phyloP scores from a whole-genome alignment of 2,329 filamentous ascomycete genomes.

The Alternaria longipes region DNA sequence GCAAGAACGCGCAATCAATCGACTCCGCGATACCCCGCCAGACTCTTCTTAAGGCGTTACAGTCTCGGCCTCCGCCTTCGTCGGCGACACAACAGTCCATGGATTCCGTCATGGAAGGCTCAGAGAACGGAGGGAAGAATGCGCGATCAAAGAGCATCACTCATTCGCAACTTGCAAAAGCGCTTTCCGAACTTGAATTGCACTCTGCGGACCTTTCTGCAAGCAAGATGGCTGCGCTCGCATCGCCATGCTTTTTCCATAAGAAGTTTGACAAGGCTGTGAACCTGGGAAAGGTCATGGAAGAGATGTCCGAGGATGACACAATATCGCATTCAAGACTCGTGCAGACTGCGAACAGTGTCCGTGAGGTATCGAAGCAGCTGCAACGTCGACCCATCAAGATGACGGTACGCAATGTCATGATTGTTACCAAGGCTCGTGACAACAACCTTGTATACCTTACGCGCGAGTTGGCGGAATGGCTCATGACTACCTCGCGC shows the following conservation, averaged over 20 bases:
- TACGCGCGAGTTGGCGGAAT: conserved; percentile 85
- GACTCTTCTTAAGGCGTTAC: conserved; percentile 83
- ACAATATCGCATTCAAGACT: conserved; percentile 92
- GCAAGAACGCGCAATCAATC: conserved; percentile 61
- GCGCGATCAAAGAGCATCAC: conserved; percentile 42
- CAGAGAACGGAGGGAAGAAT: conserved; percentile 45
- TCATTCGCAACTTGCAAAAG: conserved; percentile 68
- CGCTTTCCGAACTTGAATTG: conserved; percentile 63
- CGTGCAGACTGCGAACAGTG: conserved; percentile 93
- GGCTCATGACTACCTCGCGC: conserved; percentile 87
- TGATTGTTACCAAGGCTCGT: conserved; percentile 98
- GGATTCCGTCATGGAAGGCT: conserved; percentile 63
- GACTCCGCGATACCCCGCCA: conserved; percentile 75
- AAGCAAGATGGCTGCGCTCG: conserved; percentile 70
- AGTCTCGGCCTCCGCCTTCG: conserved; percentile 65
- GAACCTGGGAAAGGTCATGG: conserved; percentile 91
- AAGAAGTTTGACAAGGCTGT: conserved; percentile 96
- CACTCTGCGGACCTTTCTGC: conserved; percentile 54
- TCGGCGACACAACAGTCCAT: conserved; percentile 67
- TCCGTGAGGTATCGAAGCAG: conserved; percentile 95
- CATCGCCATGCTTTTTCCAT: conserved; percentile 98
- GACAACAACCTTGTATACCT: conserved; percentile 92
- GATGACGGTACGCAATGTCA: conserved; percentile 89
- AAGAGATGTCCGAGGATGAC: conserved; percentile 89
- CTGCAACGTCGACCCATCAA: conserved; percentile 91